Conservation (phyloP, 2,329 filamentous ascomycete species). For the Incumbomyces delicatus region DNA sequence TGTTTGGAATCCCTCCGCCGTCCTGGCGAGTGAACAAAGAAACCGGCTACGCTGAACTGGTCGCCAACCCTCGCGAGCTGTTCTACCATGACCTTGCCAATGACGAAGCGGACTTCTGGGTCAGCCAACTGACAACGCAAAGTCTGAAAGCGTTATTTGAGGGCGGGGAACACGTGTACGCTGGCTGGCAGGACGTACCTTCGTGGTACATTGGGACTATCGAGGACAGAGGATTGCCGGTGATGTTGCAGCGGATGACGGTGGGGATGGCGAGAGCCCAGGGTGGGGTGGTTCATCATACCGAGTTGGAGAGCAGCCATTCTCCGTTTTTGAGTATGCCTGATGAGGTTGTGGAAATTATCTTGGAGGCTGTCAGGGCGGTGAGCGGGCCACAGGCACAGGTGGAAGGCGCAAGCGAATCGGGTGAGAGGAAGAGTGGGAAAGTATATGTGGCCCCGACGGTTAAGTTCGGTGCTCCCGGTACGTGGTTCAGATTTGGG, state of each 20-base stretch:
- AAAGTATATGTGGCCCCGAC: conserved; percentile 9
- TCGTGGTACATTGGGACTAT: conserved; percentile 38
- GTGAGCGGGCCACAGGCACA: background rate
- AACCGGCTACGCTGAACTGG: conserved; percentile 35
- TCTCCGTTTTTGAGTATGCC: conserved; percentile 42
- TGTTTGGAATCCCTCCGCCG: conserved; percentile 36
- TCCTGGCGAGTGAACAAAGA: conserved; percentile 31
- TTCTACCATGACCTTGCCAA: conserved; percentile 43
- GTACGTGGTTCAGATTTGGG: conserved; percentile 13
- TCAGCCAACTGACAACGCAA: conserved; percentile 32
- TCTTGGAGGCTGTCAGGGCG: conserved; percentile 29
- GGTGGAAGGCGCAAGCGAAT: background rate
- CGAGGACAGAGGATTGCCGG: conserved; percentile 34
- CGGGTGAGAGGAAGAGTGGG: conserved; percentile 18
- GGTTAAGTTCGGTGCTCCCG: conserved; percentile 11
- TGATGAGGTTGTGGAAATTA: conserved; percentile 29
- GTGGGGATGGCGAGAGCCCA: conserved; percentile 29
- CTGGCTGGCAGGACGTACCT: conserved; percentile 41
- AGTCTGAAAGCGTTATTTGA: conserved; percentile 37
- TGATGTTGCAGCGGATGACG: conserved; percentile 30
- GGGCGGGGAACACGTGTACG: conserved; percentile 35
- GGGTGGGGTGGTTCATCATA: conserved; percentile 29
- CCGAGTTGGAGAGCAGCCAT: conserved; percentile 38
- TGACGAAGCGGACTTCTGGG: conserved; percentile 37
- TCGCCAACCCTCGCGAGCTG: conserved; percentile 29